Evolutionary conservation across 345 rosid species (phyloP), one percentile per base, ranked within the genome.

Genomic region (Geranium brycei): DNA sequence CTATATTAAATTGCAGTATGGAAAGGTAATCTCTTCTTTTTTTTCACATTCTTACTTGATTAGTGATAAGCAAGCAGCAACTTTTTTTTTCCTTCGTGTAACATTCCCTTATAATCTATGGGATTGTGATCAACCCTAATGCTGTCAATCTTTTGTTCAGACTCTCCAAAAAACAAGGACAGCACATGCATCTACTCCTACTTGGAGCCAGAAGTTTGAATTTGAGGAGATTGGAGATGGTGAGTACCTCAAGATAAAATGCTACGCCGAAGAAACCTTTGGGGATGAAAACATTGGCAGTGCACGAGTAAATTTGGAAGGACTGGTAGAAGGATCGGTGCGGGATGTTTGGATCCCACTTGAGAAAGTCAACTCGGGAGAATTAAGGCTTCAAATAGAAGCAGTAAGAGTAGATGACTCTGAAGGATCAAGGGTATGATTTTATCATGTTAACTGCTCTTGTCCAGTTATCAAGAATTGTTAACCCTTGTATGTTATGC

Each of bases 321-420:
- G 97, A 64, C 73, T 90, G 57, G 73, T 71, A 14, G 96, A 84
- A 70, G 86, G 99, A 18, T 83, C 75, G 41, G 62, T 75, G 62
- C 80, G 86, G 76, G 87, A 93, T 71, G 76, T 85, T 32, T 93
- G 97, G 96, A 69, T 90, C 65, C 99, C 97, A 31, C 96, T 90
- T 28, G 97, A 93, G 79, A 91, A 86, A 66, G 99, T 83, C 41
- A 86, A 66, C 71, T 83, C 91, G 17, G 99, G 99, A 73, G 99
- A 93, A 71, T 59, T 93, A 62, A 83, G 90, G 81, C 86, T 93
- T 61, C 85, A 81, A 75, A 85, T 90, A 13, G 95, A 90, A 80
- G 91, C 91, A 53, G 68, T 81, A 62, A 76, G 67, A 69, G 74
- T 81, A 7, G 77, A 82, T 58, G 88, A 78, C 56, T 57, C 19